A percentile compares a stretch with the other conserved stretches of the same genome.
Conservation (phyloP, 768 basidiomycete species). For the Russula virescens region DNA sequence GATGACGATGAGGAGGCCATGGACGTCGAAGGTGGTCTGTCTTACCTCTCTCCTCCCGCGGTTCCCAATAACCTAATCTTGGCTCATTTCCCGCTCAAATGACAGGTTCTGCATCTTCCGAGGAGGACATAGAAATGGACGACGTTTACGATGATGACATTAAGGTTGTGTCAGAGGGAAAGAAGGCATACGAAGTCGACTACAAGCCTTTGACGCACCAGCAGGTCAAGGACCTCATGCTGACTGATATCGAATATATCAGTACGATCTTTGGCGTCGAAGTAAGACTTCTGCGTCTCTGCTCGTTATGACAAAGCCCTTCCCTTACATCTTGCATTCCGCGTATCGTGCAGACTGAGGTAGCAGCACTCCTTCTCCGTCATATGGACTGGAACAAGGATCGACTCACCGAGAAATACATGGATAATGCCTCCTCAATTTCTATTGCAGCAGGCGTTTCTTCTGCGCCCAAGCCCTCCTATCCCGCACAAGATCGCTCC, state of each 20-base stretch:
- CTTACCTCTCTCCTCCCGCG: constrained; percentile 16
- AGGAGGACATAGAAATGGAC: constrained; percentile 69
- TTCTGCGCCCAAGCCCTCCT: constrained; percentile 36
- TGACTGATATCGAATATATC: constrained; percentile 77
- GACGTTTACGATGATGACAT: constrained; percentile 55
- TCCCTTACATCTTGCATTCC: not conserved
- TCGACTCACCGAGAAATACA: constrained; percentile 91
- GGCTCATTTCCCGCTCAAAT: constrained; percentile 23
- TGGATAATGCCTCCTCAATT: constrained; percentile 79
- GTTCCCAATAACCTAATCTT: constrained; percentile 22
- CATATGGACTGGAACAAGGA: constrained; percentile 95
- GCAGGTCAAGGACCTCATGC: constrained; percentile 75
- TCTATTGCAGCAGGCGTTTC: constrained; percentile 70
- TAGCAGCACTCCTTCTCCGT: constrained; percentile 74
- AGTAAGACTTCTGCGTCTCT: constrained; percentile 43
- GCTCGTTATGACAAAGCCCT: not conserved
- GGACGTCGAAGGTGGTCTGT: constrained; percentile 52
- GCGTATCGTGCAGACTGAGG: constrained; percentile 43
- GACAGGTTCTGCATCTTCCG: constrained; percentile 40
- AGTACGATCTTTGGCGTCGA: constrained; percentile 84
- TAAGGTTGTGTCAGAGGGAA: constrained; percentile 48
- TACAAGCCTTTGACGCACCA: constrained; percentile 66
- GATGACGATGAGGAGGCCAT: constrained; percentile 67
- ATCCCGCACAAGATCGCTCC: constrained; percentile 29
- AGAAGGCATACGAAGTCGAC: constrained; percentile 78